Evolutionary conservation across 345 rosid species (phyloP), one percentile per base, ranked within the genome.

Genomic region (Salix viminalis): DNA sequence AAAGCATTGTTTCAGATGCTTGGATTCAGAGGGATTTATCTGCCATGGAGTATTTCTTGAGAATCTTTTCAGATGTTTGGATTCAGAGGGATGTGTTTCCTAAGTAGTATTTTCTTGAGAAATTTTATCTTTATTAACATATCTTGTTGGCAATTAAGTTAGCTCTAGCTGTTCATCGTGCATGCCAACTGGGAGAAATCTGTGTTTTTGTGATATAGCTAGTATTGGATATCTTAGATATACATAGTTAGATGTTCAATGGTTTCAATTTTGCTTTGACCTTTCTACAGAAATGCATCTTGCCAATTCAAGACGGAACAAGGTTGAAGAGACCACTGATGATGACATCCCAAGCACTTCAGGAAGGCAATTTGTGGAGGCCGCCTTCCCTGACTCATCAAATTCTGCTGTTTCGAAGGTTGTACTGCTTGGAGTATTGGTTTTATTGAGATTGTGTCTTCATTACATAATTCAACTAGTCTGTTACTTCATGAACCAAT

Each of bases 331-430:
- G 73, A 77, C 84, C 36, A 77, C 85, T 62, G 97, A 89, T 42
- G 97, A 95, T 50, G 96, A 91, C 78, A 70, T 79, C 36, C 94
- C 97, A 18, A 89, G 90, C 84, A 84, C 93, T 70, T 93, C 97
- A 44, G 97, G 97, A 83, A 87, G 92, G 83, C 94, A 91, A 48
- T 89, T 86, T 82, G 30, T 84, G 30, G 94, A 95, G 72, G 76
- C 77, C 64, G 36, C 75, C 26, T 78, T 73, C 21, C 60, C 86
- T 75, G 80, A 74, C 71, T 69, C 76, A 65, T 36, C 76, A 26
- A 67, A 44, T 4, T 76, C 82, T 61, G 82, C 82, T 78, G 80
- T 84, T 46, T 52, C 85, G n/a, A 83, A 89, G 94, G 94, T 91
- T 77, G 67, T 52, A 42, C 42, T 24, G 46, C 62, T 74, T 65